Percentiles rank a stretch among this genome's conserved stretches.
These are phyloP conservation scores for Cryoendolithus antarcticus DNA, from an alignment of 2,329 filamentous ascomycete genomes.

Conservation along the genomic window DNA sequence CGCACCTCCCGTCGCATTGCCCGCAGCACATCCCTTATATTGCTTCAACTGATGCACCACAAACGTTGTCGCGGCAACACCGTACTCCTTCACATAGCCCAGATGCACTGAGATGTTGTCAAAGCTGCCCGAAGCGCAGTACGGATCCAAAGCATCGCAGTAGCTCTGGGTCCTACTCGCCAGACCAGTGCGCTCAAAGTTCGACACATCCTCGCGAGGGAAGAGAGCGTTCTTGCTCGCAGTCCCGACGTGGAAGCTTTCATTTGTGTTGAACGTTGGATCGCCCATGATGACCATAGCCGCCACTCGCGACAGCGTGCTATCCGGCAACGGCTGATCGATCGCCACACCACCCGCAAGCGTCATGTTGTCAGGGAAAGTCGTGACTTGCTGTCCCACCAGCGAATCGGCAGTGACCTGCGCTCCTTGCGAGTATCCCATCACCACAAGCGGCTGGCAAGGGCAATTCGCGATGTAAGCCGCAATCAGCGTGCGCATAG, in stretches of 20 bases:
- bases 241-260: slow-evolving; percentile 11
- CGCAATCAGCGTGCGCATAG: slow-evolving; percentile 6
- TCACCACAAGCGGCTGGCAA: slow-evolving; percentile 8
- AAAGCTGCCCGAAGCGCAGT: slow-evolving; percentile 5
- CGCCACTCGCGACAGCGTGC: slow-evolving; percentile 6
- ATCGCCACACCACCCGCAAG: background rate
- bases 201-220: slow-evolving; percentile 5
- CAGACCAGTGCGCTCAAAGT: slow-evolving; percentile 5
- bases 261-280: slow-evolving; percentile 7
- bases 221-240: slow-evolving; percentile 11
- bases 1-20: too few relatives aligned
- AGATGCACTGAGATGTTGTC: slow-evolving; percentile 8
- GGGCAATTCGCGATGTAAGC: slow-evolving; percentile 9
- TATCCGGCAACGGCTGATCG: slow-evolving; percentile 5
- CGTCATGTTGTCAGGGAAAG: slow-evolving; percentile 7
- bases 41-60: slow-evolving; percentile 7
- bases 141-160: slow-evolving; percentile 10
- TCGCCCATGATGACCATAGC: slow-evolving; percentile 11
- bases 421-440: slow-evolving; percentile 16
- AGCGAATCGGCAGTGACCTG: slow-evolving; percentile 10
- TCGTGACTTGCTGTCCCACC: slow-evolving; percentile 7
- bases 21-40: slow-evolving; percentile 6
- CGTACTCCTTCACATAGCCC: slow-evolving; percentile 9
- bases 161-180: slow-evolving; percentile 7
- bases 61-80: slow-evolving; percentile 7